Percentiles rank a stretch among this genome's conserved stretches.
Evolutionary conservation across 768 basidiomycete genomes (phyloP).

Genomic region (Hypholoma fasciculare): DNA sequence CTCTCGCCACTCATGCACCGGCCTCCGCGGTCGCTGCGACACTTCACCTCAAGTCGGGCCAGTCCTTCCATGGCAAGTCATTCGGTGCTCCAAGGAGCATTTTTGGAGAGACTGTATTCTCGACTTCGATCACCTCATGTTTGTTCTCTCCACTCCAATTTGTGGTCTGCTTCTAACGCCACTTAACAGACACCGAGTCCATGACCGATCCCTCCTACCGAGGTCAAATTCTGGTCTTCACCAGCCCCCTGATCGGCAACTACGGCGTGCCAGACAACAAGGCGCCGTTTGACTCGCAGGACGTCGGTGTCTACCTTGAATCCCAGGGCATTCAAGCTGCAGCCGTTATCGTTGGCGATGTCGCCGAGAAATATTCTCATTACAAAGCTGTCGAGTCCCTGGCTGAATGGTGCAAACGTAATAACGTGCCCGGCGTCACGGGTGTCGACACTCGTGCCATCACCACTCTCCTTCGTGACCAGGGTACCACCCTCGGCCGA

Average conservation of each 20-base stretch:
- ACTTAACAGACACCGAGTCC: slow-evolving; percentile 84
- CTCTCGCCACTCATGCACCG: slow-evolving; percentile 67
- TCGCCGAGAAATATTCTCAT: slow-evolving; percentile 94
- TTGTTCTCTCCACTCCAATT: slow-evolving; percentile 13
- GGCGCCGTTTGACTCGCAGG: slow-evolving; percentile 66
- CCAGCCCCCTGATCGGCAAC: slow-evolving; percentile 97
- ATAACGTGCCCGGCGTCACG: slow-evolving; percentile 90
- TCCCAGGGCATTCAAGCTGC: slow-evolving; percentile 88
- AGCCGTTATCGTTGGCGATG: slow-evolving; percentile 90
- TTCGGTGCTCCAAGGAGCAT: slow-evolving; percentile 88
- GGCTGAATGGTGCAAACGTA: slow-evolving; percentile 88
- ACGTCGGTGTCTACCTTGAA: slow-evolving; percentile 89
- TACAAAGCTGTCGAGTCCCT: slow-evolving; percentile 92
- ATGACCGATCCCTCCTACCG: slow-evolving; percentile 99
- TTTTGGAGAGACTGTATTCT: slow-evolving; percentile 98
- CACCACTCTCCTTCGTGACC: slow-evolving; percentile 89
- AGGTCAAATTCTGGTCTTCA: slow-evolving; percentile 98
- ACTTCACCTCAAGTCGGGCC: slow-evolving; percentile 91
- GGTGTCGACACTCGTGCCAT: slow-evolving; percentile 98
- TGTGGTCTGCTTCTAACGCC: slow-evolving; percentile 7
- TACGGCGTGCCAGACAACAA: slow-evolving; percentile 92
- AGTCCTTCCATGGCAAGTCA: slow-evolving; percentile 85
- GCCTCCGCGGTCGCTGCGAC: slow-evolving; percentile 64
- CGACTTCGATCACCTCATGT: slow-evolving; percentile 98
- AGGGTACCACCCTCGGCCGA: slow-evolving; percentile 94